Conservation (phyloP, 83 land plant species). For the Thuja plicata region DNA sequence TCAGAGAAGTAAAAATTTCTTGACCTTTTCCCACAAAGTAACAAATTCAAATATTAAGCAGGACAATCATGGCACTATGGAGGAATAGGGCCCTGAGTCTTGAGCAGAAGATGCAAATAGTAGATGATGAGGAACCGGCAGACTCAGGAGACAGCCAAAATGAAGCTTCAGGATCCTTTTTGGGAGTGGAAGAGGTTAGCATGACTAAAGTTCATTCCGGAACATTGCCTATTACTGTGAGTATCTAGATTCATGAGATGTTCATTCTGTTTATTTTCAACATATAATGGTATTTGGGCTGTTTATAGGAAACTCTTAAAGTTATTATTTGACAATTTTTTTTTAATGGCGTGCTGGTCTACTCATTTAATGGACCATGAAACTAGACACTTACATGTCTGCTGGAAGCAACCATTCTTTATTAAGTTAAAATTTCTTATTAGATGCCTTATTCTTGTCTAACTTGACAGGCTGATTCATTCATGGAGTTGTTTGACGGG, state of each 20-base stretch:
- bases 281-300: background rate
- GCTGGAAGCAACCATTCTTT: slow-evolving; percentile 7
- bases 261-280: background rate
- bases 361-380: slow-evolving; percentile 1
- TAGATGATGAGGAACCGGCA: slow-evolving; percentile 66
- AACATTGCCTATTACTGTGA: slow-evolving; percentile 71
- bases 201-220: slow-evolving; percentile 67
- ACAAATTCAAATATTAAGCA: slow-evolving; percentile 21
- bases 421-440: background rate
- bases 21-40: background rate
- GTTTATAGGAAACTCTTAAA: background rate
- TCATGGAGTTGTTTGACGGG: slow-evolving; percentile 55
- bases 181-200: slow-evolving; percentile 72
- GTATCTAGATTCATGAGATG: slow-evolving; percentile 26
- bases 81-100: slow-evolving; percentile 77
- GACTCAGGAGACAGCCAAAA: slow-evolving; percentile 52
- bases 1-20: background rate
- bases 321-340: background rate
- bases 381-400: background rate
- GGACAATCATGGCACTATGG: slow-evolving; percentile 96
- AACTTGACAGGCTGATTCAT: slow-evolving; percentile 33
- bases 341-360: background rate
- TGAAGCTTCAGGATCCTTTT: slow-evolving; percentile 68
- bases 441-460: background rate
- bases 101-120: slow-evolving; percentile 85